Base-by-base conservation (phyloP, 2,329 filamentous ascomycete species). In the Phialemoniopsis sp. region DNA sequence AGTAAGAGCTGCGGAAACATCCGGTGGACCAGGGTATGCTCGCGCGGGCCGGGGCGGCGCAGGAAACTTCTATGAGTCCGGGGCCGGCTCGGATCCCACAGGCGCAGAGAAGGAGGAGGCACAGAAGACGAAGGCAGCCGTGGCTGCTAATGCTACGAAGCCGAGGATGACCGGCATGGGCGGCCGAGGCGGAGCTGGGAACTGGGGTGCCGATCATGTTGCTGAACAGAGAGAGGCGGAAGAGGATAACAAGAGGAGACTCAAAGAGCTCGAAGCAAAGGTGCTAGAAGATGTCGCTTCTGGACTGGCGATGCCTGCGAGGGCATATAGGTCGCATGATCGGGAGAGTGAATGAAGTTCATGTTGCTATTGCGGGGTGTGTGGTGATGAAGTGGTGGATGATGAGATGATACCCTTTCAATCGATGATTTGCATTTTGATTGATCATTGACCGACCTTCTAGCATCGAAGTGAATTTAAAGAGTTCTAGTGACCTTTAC, bases 131-230 rank as follows among this genome's bases (percentile, higher is more conserved):
- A 55, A 49, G 13, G 62, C 56, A 6, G 60, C 62, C 9, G 57
- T 64, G 29, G 53, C 44, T 15, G 58, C 60, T 6, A 59, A 54
- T 37, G 34, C 46, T 15, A 43, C 51, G 8, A 47, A 44, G 40
- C 48, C 48, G 6, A 39, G 36, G 21, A 44, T 38, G 10, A 55
- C 50, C 7, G 53, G 51, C 9, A 46, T 57, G 34, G 58, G 58
- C 6, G 77, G 78, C 0, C 67, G 77, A 5, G 78, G 77, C 17
- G 77, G 77, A n/a, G 74, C 73, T 2, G 78, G 76, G 3, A 80
- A 80, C 55, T 80, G 70, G 62, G 21, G 52, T 47, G 33, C 46
- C 45, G 15, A 36, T 32, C 32, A 52, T 37, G 46, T 47, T n/a
- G 53, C 55, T 36, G 56, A 59, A 46, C 50, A 53, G 43, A 49